A percentile compares a stretch with the other conserved stretches of the same genome.
These are phyloP conservation scores for Calonectria pseudoturangicola DNA, from an alignment of 2,329 filamentous ascomycete genomes.

Conservation along the genomic window DNA sequence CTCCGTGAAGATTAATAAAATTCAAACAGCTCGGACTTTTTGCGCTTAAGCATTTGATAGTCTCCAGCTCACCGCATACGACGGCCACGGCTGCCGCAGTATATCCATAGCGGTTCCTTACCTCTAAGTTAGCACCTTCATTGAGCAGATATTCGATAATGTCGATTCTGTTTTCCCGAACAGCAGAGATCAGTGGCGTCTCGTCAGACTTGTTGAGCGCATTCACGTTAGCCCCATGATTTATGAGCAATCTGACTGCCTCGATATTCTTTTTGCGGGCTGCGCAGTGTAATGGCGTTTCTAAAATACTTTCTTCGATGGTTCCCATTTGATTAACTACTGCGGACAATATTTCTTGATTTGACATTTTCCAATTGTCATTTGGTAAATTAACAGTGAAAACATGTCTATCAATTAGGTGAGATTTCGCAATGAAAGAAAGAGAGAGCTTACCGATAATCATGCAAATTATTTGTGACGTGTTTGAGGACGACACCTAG, in stretches of 20 bases:
- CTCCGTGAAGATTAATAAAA: too few species aligned
- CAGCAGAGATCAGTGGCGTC: conserved; percentile 12
- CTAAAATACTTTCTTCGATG: background rate
- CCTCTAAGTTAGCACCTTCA: background rate
- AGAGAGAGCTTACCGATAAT: conserved; percentile 22
- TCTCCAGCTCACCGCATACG: too few species aligned
- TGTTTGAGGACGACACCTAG: background rate
- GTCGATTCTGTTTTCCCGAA: background rate
- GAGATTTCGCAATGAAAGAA: too few species aligned
- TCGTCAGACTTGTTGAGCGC: background rate
- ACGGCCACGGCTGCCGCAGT: too few species aligned
- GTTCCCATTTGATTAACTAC: background rate
- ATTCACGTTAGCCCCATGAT: conserved; percentile 11
- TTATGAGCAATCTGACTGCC: background rate
- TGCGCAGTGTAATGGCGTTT: conserved; percentile 13
- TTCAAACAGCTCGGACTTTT: too few species aligned
- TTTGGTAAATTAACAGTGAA: too few species aligned
- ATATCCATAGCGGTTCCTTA: background rate
- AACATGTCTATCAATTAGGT: background rate
- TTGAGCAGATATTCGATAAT: background rate
- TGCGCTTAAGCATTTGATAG: too few species aligned
- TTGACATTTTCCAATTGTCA: too few species aligned
- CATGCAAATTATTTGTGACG: background rate
- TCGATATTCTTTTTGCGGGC: background rate
- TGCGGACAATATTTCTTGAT: background rate